phyloP scores from a whole-genome alignment of 1,284 basidiomycete genomes.

The Irpex rosettiformis region DNA sequence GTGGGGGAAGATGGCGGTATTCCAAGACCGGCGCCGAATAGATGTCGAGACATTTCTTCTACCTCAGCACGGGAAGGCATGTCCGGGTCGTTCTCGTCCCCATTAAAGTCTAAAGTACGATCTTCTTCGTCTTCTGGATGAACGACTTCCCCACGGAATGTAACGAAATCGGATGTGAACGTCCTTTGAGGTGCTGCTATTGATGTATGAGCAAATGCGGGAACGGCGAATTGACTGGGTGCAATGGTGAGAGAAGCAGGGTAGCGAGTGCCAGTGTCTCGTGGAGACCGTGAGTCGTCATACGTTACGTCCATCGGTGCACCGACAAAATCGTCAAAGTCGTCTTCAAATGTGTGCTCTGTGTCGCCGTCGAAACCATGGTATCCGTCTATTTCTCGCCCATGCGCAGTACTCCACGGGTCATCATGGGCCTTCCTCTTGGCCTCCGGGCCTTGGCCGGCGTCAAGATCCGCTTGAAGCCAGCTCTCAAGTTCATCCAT shows the following conservation, averaged over 20 bases:
- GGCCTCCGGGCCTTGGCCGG: neutral
- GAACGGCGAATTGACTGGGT: neutral
- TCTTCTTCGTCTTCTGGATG: conserved; percentile 20
- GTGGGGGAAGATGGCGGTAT: neutral
- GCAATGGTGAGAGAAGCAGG: neutral
- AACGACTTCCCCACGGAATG: conserved; percentile 7
- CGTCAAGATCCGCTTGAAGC: conserved; percentile 43
- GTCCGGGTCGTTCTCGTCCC: conserved; percentile 29
- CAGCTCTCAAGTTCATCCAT: conserved; percentile 59
- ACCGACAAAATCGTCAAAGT: conserved; percentile 70
- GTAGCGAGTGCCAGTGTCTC: neutral
- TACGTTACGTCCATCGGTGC: conserved; percentile 23
- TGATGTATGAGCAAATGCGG: no score
- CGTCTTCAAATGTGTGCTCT: conserved; percentile 61
- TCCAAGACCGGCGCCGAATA: conserved; percentile 44
- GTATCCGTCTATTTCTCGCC: conserved; percentile 6
- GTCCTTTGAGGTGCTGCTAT: neutral
- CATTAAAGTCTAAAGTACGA: no score
- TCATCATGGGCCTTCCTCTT: conserved; percentile 15
- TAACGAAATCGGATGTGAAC: neutral
- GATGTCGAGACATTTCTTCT: conserved; percentile 44
- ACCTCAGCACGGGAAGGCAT: conserved; percentile 53
- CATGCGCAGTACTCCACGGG: conserved; percentile 22
- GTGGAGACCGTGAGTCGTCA: conserved; percentile 12
- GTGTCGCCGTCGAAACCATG: conserved; percentile 6